phyloP scores from a whole-genome alignment of 2,329 filamentous ascomycete species.

The Shiraia sp. region DNA sequence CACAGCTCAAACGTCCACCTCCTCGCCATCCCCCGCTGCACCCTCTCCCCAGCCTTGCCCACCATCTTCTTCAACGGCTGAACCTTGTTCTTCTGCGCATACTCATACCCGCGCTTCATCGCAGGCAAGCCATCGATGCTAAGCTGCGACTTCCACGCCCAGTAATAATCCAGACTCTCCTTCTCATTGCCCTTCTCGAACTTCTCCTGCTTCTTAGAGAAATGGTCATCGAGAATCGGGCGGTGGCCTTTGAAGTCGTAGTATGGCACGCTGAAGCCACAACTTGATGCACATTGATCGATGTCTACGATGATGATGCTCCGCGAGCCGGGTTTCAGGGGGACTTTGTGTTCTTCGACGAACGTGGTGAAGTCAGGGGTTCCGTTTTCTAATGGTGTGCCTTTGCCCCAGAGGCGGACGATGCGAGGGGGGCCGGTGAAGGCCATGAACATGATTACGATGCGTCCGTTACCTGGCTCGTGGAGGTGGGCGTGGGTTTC shows the following conservation, averaged over 20 bases:
- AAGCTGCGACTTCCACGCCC: slow-evolving; percentile 50
- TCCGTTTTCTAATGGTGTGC: slow-evolving; percentile 44
- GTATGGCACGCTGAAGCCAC: slow-evolving; percentile 50
- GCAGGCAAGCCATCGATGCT: slow-evolving; percentile 51
- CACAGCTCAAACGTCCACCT: slow-evolving; percentile 11
- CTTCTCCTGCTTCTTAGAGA: slow-evolving; percentile 45
- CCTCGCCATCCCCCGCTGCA: slow-evolving; percentile 20
- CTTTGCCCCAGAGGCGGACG: slow-evolving; percentile 49
- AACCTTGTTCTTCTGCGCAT: slow-evolving; percentile 41
- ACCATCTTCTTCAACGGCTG: slow-evolving; percentile 51
- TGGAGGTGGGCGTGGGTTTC: slow-evolving; percentile 51
- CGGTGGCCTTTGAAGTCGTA: slow-evolving; percentile 50
- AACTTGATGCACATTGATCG: slow-evolving; percentile 49
- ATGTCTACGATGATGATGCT: slow-evolving; percentile 49
- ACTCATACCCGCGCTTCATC: slow-evolving; percentile 46
- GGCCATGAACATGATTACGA: slow-evolving; percentile 42
- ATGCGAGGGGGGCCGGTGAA: slow-evolving; percentile 50
- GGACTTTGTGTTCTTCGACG: slow-evolving; percentile 37
- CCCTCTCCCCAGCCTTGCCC: slow-evolving; percentile 3
- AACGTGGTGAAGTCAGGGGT: slow-evolving; percentile 41
- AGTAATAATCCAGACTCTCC: slow-evolving; percentile 50
- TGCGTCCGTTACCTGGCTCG: slow-evolving; percentile 44
- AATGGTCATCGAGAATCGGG: slow-evolving; percentile 47
- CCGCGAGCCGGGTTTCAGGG: slow-evolving; percentile 43
- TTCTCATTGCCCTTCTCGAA: slow-evolving; percentile 41